Base-by-base conservation (phyloP, 2,329 filamentous ascomycete genomes). In the Scopulariopsis brevicaulis region DNA sequence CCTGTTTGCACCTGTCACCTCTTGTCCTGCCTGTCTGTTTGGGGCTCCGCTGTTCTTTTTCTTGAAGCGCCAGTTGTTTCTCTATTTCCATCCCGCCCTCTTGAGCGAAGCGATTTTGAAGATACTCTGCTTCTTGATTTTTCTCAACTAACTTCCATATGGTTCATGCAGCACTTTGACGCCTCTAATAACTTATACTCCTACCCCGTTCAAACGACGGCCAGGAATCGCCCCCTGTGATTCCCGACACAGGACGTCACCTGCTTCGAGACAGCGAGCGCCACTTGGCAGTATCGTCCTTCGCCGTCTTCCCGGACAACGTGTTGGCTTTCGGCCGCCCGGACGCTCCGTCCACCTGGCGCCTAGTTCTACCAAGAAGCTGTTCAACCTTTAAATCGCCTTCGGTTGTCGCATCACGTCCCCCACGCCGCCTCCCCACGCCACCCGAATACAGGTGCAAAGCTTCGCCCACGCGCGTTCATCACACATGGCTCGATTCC, bases 401-500 rank as follows among this genome's bases (percentile, higher is more conserved):
- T n/a, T 46, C 40, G 40, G n/a, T 32, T 32, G 28, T n/a, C 37
- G 37, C 37, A 43, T 43, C 37, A 15, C 37, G 12, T 43, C 24
- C 25, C 14, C 18, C 43, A 18, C 43, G 14, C 28, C 4, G 7
- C n/a, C 25, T n/a, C 24, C 50, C 14, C 25, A 14, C 25, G 28
- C 14, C 24, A n/a, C 7, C 32, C 28, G 28, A 32, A 54, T 34
- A 40, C 15, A 18, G 20, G 24, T n/a, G 32, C 46, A 51, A 48
- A 20, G 12, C 37, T 14, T 12, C 24, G 15, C 35, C 32, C 34
- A 40, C 32, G 18, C 46, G 32, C 32, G 18, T 37, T 24, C 1
- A n/a, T 32, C 61, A 73, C 77, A 77, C 70, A 84, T 84, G 81
- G 79, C 79, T 80, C 82, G 78, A 72, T 84, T 84, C 70, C 78